Evolutionary conservation across 2,329 filamentous ascomycete genomes (phyloP).

Genomic region (Sporothrix brunneoviolacea): DNA sequence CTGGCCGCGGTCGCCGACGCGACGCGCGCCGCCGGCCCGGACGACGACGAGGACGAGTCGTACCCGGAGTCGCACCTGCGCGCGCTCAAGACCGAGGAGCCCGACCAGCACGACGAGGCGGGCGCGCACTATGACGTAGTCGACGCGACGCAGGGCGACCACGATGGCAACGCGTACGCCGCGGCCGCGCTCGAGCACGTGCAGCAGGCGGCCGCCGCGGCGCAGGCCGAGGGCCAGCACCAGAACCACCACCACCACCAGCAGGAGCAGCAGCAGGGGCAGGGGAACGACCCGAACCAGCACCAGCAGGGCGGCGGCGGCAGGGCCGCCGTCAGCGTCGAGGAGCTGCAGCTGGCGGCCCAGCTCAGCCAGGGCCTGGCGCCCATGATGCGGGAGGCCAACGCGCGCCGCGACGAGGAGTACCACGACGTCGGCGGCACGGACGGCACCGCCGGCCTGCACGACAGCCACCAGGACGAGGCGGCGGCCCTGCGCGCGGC

Average conservation of each 20-base stretch:
- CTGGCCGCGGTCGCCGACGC: conserved; percentile 4
- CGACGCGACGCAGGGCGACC: conserved; percentile 3
- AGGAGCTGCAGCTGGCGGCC: conserved; percentile 52
- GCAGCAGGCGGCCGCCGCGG: conserved; percentile 10
- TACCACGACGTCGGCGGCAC: conserved; percentile 10
- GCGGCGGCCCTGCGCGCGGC: conserved; percentile 6
- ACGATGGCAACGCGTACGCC: conserved; percentile 3
- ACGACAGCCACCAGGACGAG: conserved; percentile 14
- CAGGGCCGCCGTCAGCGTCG: conserved; percentile 37
- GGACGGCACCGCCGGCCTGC: conserved; percentile 14
- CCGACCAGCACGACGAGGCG: background rate
- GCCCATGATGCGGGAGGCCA: conserved; percentile 43
- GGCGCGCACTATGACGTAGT: background rate
- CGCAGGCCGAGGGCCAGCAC: background rate
- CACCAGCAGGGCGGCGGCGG: conserved; percentile 27
- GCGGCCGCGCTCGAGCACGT: conserved; percentile 5
- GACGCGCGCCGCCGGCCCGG: background rate
- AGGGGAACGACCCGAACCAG: conserved; percentile 24
- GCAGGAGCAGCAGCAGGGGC: conserved; percentile 30
- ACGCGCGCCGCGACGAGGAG: conserved; percentile 27
- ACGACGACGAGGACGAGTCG: conserved; percentile 3
- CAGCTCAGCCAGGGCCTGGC: conserved; percentile 51
- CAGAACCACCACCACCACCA: conserved; percentile 29
- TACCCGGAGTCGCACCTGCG: conserved; percentile 19
- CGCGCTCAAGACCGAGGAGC: conserved; percentile 16